Conservation (phyloP, 2,329 filamentous ascomycete genomes). For the Aureobasidium sp. region DNA sequence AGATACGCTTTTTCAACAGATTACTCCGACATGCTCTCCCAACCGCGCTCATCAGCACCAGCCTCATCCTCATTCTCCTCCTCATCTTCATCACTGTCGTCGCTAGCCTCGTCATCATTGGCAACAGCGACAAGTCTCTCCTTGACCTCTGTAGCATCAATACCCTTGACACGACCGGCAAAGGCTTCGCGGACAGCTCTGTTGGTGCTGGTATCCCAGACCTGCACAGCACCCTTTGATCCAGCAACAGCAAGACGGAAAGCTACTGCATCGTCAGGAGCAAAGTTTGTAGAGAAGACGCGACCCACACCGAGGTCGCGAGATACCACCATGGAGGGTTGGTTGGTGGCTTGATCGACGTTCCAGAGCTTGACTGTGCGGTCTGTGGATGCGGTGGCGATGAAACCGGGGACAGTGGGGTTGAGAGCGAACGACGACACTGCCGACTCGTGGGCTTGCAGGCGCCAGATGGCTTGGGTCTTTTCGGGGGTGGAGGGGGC, state of each 20-base stretch:
- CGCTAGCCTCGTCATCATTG: constrained; percentile 50
- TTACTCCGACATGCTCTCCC: constrained; percentile 29
- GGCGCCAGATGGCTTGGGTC: constrained; percentile 83
- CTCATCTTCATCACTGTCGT: constrained; percentile 45
- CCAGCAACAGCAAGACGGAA: constrained; percentile 91
- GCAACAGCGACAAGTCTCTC: constrained; percentile 72
- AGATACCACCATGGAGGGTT: constrained; percentile 78
- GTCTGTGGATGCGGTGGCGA: constrained; percentile 89
- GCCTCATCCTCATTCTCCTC: constrained; percentile 47
- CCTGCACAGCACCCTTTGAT: constrained; percentile 83
- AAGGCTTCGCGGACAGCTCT: constrained; percentile 76
- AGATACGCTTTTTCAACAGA: neutral
- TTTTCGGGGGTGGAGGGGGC: constrained; percentile 62
- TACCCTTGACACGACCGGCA: constrained; percentile 50
- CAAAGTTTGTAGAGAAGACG: constrained; percentile 86
- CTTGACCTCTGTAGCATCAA: constrained; percentile 45
- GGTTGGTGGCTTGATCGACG: constrained; percentile 50
- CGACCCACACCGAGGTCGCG: constrained; percentile 90
- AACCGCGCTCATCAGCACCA: constrained; percentile 21
- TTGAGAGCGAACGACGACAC: constrained; percentile 92
- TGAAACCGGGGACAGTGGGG: constrained; percentile 77
- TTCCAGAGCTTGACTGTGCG: constrained; percentile 98
- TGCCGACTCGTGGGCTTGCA: constrained; percentile 91
- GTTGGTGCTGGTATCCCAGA: constrained; percentile 97
- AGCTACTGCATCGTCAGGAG: constrained; percentile 79